phyloP scores from a whole-genome alignment of 306 rosid species.

The Rubus idaeus region DNA sequence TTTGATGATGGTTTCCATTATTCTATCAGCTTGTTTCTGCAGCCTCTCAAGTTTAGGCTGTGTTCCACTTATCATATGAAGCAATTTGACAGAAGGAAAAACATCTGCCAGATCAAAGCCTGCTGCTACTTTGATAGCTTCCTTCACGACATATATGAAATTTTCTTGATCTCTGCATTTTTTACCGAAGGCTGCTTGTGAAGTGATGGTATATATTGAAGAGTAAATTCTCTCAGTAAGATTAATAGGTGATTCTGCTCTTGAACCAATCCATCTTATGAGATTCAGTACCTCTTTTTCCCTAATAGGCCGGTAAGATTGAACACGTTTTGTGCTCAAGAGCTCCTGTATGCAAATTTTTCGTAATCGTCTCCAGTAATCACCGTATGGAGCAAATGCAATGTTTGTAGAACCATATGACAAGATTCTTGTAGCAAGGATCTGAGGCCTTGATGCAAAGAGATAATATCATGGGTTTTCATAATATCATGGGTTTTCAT shows the following conservation, averaged over 20 bases:
- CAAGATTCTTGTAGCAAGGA: constrained; percentile 10
- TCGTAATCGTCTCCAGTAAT: constrained; percentile 17
- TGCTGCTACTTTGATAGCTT: not conserved
- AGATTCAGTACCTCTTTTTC: constrained; percentile 42
- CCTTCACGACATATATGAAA: not conserved
- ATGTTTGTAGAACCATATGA: not conserved
- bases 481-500: constrained; percentile 39
- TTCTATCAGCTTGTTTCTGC: constrained; percentile 13
- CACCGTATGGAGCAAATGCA: constrained; percentile 7
- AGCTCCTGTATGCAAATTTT: constrained; percentile 36
- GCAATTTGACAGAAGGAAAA: constrained; percentile 35
- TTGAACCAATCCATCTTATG: constrained; percentile 24
- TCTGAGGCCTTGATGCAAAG: constrained; percentile 33
- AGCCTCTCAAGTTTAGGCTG: constrained; percentile 26
- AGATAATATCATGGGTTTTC: constrained; percentile 35
- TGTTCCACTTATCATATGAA: constrained; percentile 20
- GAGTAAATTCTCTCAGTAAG: constrained; percentile 11
- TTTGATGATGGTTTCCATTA: constrained; percentile 16
- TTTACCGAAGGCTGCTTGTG: constrained; percentile 31
- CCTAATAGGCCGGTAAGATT: constrained; percentile 35
- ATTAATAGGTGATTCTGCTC: constrained; percentile 21
- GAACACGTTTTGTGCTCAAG: constrained; percentile 42
- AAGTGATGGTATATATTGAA: constrained; percentile 6
- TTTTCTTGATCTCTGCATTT: constrained; percentile 25
- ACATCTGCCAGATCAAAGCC: constrained; percentile 34